These are phyloP conservation scores for Parasitella parasitica DNA, from an alignment of 371 early-diverging fungal genomes.

Conservation along the genomic window DNA sequence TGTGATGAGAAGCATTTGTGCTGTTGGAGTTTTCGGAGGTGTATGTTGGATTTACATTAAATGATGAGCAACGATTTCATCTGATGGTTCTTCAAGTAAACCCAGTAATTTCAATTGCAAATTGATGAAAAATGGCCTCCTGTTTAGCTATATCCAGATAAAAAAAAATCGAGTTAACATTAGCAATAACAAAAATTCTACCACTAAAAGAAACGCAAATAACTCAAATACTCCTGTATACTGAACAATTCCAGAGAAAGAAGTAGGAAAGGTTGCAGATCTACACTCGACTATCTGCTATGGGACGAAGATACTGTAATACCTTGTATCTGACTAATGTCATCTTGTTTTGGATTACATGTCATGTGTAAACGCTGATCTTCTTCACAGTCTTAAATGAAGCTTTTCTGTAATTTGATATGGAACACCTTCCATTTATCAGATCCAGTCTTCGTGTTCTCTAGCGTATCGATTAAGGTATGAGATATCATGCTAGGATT, in stretches of 20 bases:
- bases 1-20: conserved; percentile 3
- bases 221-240: conserved; percentile 14
- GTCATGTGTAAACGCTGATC: too few species aligned
- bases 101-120: conserved; percentile 8
- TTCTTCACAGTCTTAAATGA: too few species aligned
- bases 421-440: too few species aligned
- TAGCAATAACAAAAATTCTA: conserved; percentile 5
- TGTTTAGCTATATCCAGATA: conserved; percentile 15
- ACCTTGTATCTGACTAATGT: conserved; percentile 10
- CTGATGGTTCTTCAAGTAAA: conserved; percentile 11
- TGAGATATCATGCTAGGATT: too few species aligned
- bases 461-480: too few species aligned
- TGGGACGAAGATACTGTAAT: conserved; percentile 6
- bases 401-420: too few species aligned
- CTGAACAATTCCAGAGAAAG: conserved; percentile 16
- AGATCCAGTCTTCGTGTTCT: too few species aligned
- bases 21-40: background rate
- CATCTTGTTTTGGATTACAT: conserved; percentile 16
- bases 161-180: conserved; percentile 9
- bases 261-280: conserved; percentile 8
- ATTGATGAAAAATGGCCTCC: conserved; percentile 13
- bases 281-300: conserved; percentile 18
- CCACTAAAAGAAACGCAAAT: conserved; percentile 12
- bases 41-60: conserved; percentile 13
- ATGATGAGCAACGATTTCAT: conserved; percentile 19